A percentile compares a stretch with the other conserved stretches of the same genome.
These are phyloP conservation scores for Vigna nakashimae DNA, from an alignment of 306 rosid species.

Conservation along the genomic window DNA sequence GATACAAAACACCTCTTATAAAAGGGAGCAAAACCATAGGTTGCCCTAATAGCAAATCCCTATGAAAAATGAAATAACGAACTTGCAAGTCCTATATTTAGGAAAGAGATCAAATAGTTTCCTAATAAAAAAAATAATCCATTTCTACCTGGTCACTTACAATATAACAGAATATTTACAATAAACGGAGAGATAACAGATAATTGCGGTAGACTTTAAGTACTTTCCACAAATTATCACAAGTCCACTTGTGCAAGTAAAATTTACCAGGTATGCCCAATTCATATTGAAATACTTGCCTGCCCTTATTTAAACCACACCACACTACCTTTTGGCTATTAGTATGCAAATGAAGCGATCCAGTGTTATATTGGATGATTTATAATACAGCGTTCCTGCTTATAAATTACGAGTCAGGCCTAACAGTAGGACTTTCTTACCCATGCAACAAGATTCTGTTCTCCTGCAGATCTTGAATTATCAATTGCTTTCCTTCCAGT, in stretches of 20 bases:
- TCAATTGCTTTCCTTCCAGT: conserved; percentile 94
- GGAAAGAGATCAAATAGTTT: too few relatives aligned
- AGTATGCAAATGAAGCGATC: conserved; percentile 22
- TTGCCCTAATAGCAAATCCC: not conserved
- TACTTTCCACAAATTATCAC: not conserved
- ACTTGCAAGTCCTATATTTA: too few relatives aligned
- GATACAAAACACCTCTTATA: not conserved
- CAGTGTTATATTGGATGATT: conserved; percentile 4
- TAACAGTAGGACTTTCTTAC: conserved; percentile 55
- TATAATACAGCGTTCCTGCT: not conserved
- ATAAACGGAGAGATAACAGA: not conserved
- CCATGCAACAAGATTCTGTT: conserved; percentile 96
- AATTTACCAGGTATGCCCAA: conserved; percentile 22
- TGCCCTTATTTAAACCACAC: conserved; percentile 31
- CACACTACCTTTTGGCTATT: conserved; percentile 17
- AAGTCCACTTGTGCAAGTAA: not conserved
- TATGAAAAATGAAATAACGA: too few relatives aligned
- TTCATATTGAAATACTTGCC: conserved; percentile 1
- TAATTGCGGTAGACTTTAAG: not conserved
- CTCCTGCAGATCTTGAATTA: conserved; percentile 75
- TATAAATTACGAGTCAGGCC: conserved; percentile 7
- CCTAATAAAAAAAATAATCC: too few relatives aligned
- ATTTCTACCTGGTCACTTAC: too few relatives aligned
- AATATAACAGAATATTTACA: too few relatives aligned
- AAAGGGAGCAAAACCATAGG: not conserved